Conservation (phyloP, 164 flowering plant genomes). For the Buxus sempervirens region DNA sequence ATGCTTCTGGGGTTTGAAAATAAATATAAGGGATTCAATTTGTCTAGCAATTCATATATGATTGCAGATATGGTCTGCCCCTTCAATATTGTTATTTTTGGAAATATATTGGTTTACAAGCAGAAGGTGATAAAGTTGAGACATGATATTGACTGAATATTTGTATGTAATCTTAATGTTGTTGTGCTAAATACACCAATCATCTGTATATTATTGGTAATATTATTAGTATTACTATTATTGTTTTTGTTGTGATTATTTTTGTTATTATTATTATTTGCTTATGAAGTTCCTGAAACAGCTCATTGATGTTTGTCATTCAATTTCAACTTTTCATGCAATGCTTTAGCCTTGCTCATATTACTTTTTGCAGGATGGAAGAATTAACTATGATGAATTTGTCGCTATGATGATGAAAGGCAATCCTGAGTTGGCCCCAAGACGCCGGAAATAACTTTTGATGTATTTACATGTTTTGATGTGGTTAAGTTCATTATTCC, state of each 20-base stretch:
- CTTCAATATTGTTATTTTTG: no score
- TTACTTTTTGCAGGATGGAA: constrained; percentile 71
- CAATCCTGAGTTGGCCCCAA: constrained; percentile 53
- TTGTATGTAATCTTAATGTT: no score
- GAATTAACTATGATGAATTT: constrained; percentile 86
- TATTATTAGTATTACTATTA: no score
- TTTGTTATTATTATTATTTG: not conserved
- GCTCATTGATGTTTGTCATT: not conserved
- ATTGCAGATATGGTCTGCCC: no score
- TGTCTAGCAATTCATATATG: no score
- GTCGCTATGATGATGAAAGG: constrained; percentile 96
- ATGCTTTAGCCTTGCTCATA: not conserved
- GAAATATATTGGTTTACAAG: no score
- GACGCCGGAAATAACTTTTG: constrained; percentile 49
- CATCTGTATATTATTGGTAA: not conserved
- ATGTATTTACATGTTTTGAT: not conserved
- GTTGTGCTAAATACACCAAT: not conserved
- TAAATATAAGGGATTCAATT: no score
- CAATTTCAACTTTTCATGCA: not conserved
- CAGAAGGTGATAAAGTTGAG: no score
- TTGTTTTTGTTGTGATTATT: no score
- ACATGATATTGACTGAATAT: no score
- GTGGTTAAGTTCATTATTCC: not conserved
- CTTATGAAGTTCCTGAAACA: no score
- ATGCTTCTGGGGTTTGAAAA: not conserved